Evolutionary conservation across 352 stramenopile genomes (phyloP).

Genomic region (Phytopythium helicoides): DNA sequence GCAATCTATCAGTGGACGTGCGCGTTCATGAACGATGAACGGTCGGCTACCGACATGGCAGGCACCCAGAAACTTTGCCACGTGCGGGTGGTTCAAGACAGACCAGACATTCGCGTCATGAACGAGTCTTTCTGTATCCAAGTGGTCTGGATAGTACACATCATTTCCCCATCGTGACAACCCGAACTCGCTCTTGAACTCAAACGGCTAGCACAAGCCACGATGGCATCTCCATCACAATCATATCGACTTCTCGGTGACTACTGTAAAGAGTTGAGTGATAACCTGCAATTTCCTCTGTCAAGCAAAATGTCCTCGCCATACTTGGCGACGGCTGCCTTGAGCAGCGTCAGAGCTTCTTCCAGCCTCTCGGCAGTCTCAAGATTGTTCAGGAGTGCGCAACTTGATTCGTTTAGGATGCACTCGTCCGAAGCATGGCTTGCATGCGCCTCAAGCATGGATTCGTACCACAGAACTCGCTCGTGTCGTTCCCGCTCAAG

Average conservation of each 20-base stretch:
- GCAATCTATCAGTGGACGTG: neutral
- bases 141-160: neutral
- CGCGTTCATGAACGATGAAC: conserved; percentile 21
- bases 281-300: neutral
- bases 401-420: no score
- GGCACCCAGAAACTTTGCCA: conserved; percentile 20
- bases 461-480: neutral
- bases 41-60: no score
- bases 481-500: neutral
- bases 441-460: no score
- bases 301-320: neutral
- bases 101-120: conserved; percentile 9
- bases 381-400: neutral
- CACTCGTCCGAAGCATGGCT: no score
- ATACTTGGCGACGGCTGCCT: neutral
- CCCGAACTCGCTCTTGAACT: neutral
- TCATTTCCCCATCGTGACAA: conserved; percentile 3
- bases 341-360: neutral
- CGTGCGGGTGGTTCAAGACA: conserved; percentile 25
- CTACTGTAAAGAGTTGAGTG: neutral
- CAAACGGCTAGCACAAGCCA: neutral
- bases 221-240: neutral
- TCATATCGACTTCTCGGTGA: neutral
- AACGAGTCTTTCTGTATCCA: neutral
- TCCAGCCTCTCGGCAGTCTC: neutral